Base-by-base conservation (phyloP, 345 rosid species). In the Schrenkiella parvula region DNA sequence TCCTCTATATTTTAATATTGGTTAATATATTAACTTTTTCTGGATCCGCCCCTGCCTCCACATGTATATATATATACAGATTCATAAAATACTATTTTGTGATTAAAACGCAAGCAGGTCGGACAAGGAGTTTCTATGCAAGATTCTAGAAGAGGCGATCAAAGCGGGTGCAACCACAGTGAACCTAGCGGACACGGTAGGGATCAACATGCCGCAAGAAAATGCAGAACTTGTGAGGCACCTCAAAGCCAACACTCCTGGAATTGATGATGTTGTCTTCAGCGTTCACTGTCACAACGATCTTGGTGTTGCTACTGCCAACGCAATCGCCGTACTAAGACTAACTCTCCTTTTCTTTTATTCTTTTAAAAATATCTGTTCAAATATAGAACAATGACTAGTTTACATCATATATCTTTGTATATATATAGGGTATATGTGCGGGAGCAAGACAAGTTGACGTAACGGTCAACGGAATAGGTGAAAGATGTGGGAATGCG, bases 401-500 rank as follows among this genome's bases (percentile, higher is more conserved):
- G 18, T 41, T 61, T 14, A 18, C 9, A 34, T 19, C 3, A 53
- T 53, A 2, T 47, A 21, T 26, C 14, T 32, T 7, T 26, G 89
- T 50, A 11, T 8, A 32, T 32, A 15, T 14, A 8, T 37, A 93
- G 97, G 97, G 96, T 38, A 84, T 95, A 23, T 72, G 37, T 78
- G 93, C 93, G 29, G 99, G 99, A 17, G 96, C 97, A 43, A 86
- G 99, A 75, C 99, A 95, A 77, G 54, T 91, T 25, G 99, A 95
- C 70, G 97, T 91, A 34, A 95, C 99, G 6, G 75, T 95, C 64
- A 91, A 91, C 51, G 99, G 99, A 77, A 95, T 95, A 51, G 99
- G 99, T 64, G 99, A 95, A 72, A 85, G 99, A 77, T 89, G 96
- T 66, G 99, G 97, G 48, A 95, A 95, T 82, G 97, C 99, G 39